Evolutionary conservation across 495 filamentous ascomycete genomes (phyloP), one percentile per base, ranked within the genome.

Genomic region (Penicillium canariense): DNA sequence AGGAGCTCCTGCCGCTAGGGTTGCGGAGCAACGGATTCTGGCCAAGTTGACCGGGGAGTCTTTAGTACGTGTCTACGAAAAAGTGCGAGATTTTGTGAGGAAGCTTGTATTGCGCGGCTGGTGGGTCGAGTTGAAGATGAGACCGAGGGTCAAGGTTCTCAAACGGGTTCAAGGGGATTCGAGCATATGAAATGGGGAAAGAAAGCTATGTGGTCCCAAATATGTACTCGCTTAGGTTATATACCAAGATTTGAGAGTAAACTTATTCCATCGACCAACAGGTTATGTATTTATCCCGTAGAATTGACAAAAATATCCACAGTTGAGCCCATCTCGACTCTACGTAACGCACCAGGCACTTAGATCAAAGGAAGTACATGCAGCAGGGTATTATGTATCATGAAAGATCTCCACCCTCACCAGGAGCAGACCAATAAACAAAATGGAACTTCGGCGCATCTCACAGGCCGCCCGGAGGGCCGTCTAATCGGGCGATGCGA

Each of bases 401-500:
- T 56, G 49, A 56, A 25, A 47, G 36, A 27, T 54, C 17, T 45
- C 26, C 8, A 23, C 23, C 20, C n/a, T 39, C 20, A 26, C 36
- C 12, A 31, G 49, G 38, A 14, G 25, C 34, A 53, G 45, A 44
- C 47, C 42, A 46, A 58, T 22, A 58, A 35, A 27, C 23, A 47
- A 48, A 42, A 45, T 4, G 2, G 39, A 8, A 30, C 18, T 5
- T 23, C 15, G n/a, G 4, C 28, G 2, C 27, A 52, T 20, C n/a
- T 48, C 25, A 39, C 32, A 45, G 25, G 8, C 31, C 47, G 30
- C 54, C 59, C 22, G 50, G 51, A 15, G 57, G 54, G 18, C 53
- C 61, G 35, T 66, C 72, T 58, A 88, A 65, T 46, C 77, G 77
- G 15, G 76, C 79, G 66, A 96, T 79, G 68, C 86, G 86, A 54